These are phyloP conservation scores for Betula pendula DNA, from an alignment of 306 rosid genomes.

Conservation along the genomic window DNA sequence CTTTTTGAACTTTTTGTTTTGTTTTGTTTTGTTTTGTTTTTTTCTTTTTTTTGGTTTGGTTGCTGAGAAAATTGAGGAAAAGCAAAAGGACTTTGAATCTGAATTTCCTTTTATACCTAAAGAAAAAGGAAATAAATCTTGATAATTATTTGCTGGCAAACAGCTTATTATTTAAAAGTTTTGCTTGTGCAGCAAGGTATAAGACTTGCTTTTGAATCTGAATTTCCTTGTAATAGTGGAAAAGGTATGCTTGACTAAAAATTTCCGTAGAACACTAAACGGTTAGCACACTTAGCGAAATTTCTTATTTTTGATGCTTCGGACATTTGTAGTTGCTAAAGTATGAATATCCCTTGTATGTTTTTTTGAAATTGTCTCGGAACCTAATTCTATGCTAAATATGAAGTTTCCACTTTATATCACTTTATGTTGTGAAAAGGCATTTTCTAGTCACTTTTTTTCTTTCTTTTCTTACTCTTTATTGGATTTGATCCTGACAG, in stretches of 20 bases:
- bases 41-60: background rate
- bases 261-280: background rate
- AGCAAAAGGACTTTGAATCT: background rate
- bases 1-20: background rate
- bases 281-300: background rate
- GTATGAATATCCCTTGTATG: background rate
- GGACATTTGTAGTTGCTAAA: background rate
- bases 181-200: background rate
- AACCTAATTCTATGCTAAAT: constrained; percentile 3
- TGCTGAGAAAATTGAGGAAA: background rate
- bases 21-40: background rate
- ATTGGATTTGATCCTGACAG: constrained; percentile 46
- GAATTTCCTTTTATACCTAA: too few relatives aligned
- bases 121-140: background rate
- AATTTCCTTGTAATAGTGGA: background rate
- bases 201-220: background rate
- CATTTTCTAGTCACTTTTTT: constrained; percentile 23
- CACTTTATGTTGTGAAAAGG: background rate
- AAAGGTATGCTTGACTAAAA: background rate
- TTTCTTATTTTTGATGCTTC: background rate
- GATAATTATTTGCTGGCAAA: background rate
- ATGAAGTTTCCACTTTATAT: constrained; percentile 3
- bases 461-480: constrained; percentile 16
- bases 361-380: background rate
- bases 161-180: background rate